Conservation (phyloP, 306 rosid genomes). For the Sicyos edulis region DNA sequence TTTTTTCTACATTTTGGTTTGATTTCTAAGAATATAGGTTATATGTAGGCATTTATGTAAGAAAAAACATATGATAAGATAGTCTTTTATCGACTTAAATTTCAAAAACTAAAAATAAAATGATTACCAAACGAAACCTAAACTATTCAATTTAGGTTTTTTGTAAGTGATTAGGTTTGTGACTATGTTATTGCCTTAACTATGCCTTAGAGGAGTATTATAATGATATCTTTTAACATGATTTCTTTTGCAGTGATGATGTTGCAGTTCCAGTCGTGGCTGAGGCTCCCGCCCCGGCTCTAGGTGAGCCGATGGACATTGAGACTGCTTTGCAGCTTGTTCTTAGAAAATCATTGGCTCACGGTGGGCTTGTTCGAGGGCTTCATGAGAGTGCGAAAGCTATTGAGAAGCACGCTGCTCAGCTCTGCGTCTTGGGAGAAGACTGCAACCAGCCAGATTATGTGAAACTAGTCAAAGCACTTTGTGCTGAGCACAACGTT, state of each 20-base stretch:
- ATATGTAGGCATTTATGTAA: too few species aligned
- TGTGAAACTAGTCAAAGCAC: conserved; percentile 71
- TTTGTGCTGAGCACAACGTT: conserved; percentile 77
- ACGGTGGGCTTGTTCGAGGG: conserved; percentile 78
- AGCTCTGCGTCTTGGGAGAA: conserved; percentile 77
- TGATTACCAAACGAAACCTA: too few species aligned
- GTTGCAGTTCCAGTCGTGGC: conserved; percentile 30
- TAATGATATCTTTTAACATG: too few species aligned
- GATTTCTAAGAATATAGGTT: too few species aligned
- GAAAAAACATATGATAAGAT: too few species aligned
- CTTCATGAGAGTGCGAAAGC: conserved; percentile 76
- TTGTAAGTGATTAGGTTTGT: neutral
- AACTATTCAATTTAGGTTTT: too few species aligned
- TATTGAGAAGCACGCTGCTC: conserved; percentile 76
- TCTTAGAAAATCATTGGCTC: conserved; percentile 73
- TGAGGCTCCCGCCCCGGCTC: conserved; percentile 33
- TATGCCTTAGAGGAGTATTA: neutral
- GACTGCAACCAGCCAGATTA: conserved; percentile 86
- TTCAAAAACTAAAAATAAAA: too few species aligned
- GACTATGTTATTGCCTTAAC: neutral
- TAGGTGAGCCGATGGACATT: conserved; percentile 48
- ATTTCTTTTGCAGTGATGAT: conserved; percentile 35
- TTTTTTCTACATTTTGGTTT: too few species aligned
- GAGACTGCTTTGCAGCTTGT: conserved; percentile 65
- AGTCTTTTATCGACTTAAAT: too few species aligned